phyloP scores from a whole-genome alignment of 2,329 filamentous ascomycete genomes.

The Ilyonectria sp. region DNA sequence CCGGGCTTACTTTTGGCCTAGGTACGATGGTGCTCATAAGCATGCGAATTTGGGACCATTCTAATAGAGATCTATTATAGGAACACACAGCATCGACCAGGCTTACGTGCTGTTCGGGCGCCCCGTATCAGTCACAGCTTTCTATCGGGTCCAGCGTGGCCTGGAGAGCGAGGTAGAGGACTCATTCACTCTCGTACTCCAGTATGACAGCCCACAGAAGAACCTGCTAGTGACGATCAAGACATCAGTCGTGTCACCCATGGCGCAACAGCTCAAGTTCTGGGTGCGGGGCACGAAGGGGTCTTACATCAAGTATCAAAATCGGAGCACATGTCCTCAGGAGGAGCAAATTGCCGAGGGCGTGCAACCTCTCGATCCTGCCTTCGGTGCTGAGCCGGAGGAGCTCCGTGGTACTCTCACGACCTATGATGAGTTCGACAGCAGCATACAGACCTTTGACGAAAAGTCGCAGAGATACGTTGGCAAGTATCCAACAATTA shows the following conservation, averaged over 20 bases:
- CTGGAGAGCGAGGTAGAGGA: conserved; percentile 57
- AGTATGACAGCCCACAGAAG: conserved; percentile 63
- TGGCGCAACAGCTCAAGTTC: conserved; percentile 39
- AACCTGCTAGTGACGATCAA: conserved; percentile 43
- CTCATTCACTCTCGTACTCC: conserved; percentile 70
- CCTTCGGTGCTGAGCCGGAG: conserved; percentile 41
- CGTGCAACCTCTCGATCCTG: conserved; percentile 31
- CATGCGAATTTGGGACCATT: too few relatives aligned
- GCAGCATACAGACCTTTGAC: conserved; percentile 50
- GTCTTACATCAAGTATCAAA: conserved; percentile 52
- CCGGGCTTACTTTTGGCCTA: conserved; percentile 60
- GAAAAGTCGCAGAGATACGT: conserved; percentile 51
- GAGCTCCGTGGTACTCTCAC: conserved; percentile 49
- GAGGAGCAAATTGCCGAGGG: conserved; percentile 40
- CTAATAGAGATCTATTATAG: background rate
- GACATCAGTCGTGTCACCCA: conserved; percentile 34
- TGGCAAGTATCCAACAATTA: conserved; percentile 56
- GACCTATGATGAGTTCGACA: conserved; percentile 55
- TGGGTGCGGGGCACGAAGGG: conserved; percentile 42
- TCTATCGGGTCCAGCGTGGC: conserved; percentile 40
- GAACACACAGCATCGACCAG: conserved; percentile 44
- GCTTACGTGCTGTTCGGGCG: conserved; percentile 34
- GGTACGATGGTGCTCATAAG: conserved; percentile 43
- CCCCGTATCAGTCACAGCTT: conserved; percentile 41
- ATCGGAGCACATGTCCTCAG: conserved; percentile 53